Evolutionary conservation across 331 rosid species (phyloP), one percentile per base, ranked within the genome.

Genomic region (Quercus lobata): DNA sequence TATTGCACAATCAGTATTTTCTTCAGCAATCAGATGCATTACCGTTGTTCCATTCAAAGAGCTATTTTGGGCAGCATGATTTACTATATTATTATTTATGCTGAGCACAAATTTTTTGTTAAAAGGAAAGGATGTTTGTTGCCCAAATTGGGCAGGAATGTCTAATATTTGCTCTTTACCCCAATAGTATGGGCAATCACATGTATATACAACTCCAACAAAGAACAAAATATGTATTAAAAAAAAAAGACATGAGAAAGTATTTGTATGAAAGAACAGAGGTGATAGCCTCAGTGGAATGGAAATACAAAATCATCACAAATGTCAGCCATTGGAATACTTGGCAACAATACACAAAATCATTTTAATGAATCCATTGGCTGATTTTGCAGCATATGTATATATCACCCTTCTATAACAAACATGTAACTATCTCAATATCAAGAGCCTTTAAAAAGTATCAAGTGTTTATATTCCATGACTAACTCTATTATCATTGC

Each of bases 401-500:
- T 30, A 4, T 30, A 46, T 49, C 75, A 41, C 16, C 55, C 34
- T 21, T 22, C 75, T 14, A 5, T 9, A 49, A n/a, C n/a, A n/a
- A n/a, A n/a, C 10, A 22, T 15, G 75, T n/a, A 14, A 34, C 11
- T 8, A 66, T 21, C 19, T 71, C 34, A 71, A 1, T 16, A 71
- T 71, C 57, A n/a, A 11, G 41, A 37, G 17, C 55, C 56, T 69
- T 5, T 18, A 82, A 54, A 5, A 18, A 44, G 19, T 22, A 30
- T 9, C 32, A 27, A 63, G 34, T 73, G 6, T 63, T 68, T 54
- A 55, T 83, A n/a, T 80, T 41, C 82, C 58, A 82, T 57, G 19
- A 72, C 82, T 84, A 70, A 58, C 72, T 32, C 74, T 72, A 53
- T 62, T 69, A 52, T 89, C 90, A 95, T 27, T 84, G 86, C 99